Evolutionary conservation across 2,329 filamentous ascomycete genomes (phyloP).

Genomic region (Xylariaceae sp.): DNA sequence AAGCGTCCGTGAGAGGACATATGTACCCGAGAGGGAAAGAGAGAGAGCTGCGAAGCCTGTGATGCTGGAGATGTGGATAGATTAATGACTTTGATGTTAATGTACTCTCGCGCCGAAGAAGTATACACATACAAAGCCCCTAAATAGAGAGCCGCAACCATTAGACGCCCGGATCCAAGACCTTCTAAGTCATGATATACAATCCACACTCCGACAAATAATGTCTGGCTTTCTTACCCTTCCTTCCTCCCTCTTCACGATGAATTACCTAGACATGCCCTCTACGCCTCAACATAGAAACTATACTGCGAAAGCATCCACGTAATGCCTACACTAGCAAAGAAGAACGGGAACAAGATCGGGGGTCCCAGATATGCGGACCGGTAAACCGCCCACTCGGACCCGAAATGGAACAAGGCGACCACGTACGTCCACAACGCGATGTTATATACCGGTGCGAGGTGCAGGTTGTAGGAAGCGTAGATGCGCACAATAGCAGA

Average conservation of each 20-base stretch:
- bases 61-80: no score
- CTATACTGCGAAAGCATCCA: constrained; percentile 67
- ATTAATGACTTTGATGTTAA: background rate
- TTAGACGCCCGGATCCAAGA: background rate
- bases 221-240: no score
- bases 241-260: no score
- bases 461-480: constrained; percentile 75
- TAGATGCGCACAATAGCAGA: constrained; percentile 74
- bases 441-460: constrained; percentile 72
- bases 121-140: background rate
- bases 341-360: constrained; percentile 51
- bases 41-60: no score
- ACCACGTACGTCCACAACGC: constrained; percentile 78
- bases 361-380: constrained; percentile 63
- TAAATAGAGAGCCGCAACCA: background rate
- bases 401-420: constrained; percentile 72
- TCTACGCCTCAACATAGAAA: constrained; percentile 55
- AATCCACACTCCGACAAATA: no score
- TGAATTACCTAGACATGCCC: background rate
- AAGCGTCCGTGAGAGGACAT: no score
- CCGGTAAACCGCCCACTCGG: constrained; percentile 76
- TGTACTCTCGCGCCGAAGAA: no score
- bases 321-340: constrained; percentile 47
- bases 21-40: no score
- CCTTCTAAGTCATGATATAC: no score